Conservation (phyloP, 1,139 yeast species). For the Wickerhamiella pararugosa region DNA sequence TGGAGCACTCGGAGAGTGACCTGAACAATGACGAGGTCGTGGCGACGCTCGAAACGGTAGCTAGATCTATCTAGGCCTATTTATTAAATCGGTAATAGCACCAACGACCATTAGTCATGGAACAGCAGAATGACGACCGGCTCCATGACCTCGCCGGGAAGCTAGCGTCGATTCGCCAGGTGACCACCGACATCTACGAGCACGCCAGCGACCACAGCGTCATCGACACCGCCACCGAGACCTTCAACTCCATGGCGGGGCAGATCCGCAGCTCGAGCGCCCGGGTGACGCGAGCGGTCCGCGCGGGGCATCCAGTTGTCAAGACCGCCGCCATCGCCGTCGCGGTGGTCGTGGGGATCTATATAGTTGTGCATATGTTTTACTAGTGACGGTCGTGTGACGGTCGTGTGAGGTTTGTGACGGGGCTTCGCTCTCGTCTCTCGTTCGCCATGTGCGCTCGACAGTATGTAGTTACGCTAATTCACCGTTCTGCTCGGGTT, state of each 20-base stretch:
- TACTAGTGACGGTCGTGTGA: conserved; percentile 15
- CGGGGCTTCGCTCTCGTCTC: too few relatives aligned
- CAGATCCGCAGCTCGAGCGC: conserved; percentile 53
- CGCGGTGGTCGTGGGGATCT: conserved; percentile 45
- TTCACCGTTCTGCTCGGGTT: too few relatives aligned
- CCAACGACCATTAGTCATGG: conserved; percentile 9
- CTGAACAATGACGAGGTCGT: too few relatives aligned
- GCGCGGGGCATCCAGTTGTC: conserved; percentile 42
- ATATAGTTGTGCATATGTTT: conserved; percentile 46
- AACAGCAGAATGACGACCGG: conserved; percentile 39
- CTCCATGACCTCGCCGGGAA: conserved; percentile 47
- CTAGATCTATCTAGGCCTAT: too few relatives aligned
- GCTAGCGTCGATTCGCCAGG: conserved; percentile 42
- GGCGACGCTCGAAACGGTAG: too few relatives aligned
- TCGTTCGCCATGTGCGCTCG: too few relatives aligned
- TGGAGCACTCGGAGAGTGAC: too few relatives aligned
- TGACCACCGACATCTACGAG: conserved; percentile 47
- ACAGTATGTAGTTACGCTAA: neutral
- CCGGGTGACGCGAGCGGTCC: conserved; percentile 45
- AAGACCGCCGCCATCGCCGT: conserved; percentile 46
- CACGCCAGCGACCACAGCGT: conserved; percentile 46
- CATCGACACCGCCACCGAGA: conserved; percentile 32
- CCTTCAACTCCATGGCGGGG: conserved; percentile 44
- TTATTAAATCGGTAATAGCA: too few relatives aligned
- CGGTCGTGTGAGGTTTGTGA: neutral